These are phyloP conservation scores for Pelargonium citronellum DNA, from an alignment of 441 rosid species.

Conservation along the genomic window DNA sequence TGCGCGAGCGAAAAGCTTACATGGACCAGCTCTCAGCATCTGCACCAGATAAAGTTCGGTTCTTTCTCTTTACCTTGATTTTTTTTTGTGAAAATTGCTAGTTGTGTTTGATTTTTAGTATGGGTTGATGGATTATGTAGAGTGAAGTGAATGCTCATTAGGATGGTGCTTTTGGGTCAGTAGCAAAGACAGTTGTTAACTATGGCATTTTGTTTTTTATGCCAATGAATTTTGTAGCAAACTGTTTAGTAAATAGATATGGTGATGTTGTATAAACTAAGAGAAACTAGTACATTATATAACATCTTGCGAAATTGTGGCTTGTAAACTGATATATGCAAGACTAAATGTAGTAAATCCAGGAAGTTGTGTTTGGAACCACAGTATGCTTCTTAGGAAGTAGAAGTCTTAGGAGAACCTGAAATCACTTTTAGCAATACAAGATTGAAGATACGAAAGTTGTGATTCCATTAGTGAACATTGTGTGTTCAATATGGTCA, in stretches of 20 bases:
- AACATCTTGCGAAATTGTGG: not conserved
- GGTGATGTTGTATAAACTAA: not conserved
- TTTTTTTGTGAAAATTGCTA: not conserved
- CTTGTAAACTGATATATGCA: not conserved
- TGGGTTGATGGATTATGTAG: not conserved
- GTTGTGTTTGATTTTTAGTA: not conserved
- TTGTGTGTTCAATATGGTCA: not conserved
- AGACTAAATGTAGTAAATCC: not conserved
- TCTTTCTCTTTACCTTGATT: not conserved
- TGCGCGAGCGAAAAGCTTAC: slow-evolving; percentile 46
- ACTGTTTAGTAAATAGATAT: not conserved
- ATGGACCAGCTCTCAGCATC: slow-evolving; percentile 65
- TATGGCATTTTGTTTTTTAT: not conserved
- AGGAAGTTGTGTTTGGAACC: too few relatives aligned
- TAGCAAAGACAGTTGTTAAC: not conserved
- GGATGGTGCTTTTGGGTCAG: not conserved
- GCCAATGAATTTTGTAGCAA: not conserved
- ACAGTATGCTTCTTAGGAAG: too few relatives aligned
- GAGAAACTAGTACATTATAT: not conserved
- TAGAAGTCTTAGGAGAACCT: too few relatives aligned
- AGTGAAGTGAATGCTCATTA: not conserved
- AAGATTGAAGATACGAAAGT: too few relatives aligned
- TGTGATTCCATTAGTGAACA: too few relatives aligned
- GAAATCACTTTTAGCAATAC: too few relatives aligned
- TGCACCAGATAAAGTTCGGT: slow-evolving; percentile 75